These are phyloP conservation scores for Verticillium longisporum DNA, from an alignment of 2,329 filamentous ascomycete species.

Conservation along the genomic window DNA sequence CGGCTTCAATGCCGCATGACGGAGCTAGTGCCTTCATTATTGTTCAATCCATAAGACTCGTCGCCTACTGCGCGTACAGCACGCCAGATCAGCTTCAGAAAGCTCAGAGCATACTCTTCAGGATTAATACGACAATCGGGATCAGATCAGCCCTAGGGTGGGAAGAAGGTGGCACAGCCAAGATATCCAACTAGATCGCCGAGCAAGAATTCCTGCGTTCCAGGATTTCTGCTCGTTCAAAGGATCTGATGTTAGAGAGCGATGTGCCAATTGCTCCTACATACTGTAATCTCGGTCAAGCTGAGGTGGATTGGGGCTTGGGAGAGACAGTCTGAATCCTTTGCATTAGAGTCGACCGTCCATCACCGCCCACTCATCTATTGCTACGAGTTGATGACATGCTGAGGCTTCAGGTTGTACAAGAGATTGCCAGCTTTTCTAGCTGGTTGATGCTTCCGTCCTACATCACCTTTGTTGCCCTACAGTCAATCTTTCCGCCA, in stretches of 20 bases:
- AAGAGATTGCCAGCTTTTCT: too few relatives aligned
- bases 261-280: neutral
- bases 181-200: slow-evolving; percentile 3
- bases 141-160: slow-evolving; percentile 18
- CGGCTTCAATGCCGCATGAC: slow-evolving; percentile 17
- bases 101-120: slow-evolving; percentile 14
- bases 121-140: slow-evolving; percentile 20
- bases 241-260: neutral
- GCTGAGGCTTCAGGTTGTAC: too few relatives aligned
- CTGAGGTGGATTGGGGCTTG: neutral
- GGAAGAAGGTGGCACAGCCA: slow-evolving; percentile 2
- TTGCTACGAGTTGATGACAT: too few relatives aligned
- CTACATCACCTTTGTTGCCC: neutral
- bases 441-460: too few relatives aligned
- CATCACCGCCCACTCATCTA: too few relatives aligned
- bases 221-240: neutral
- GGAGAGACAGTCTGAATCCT: neutral
- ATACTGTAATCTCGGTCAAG: neutral
- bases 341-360: too few relatives aligned
- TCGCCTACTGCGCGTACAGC: slow-evolving; percentile 20
- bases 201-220: slow-evolving; percentile 7
- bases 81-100: slow-evolving; percentile 15
- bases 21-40: slow-evolving; percentile 23
- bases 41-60: slow-evolving; percentile 21
- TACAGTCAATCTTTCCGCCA: neutral